Conservation (phyloP, 1,284 basidiomycete genomes). For the Filobasidium uniguttulatum region DNA sequence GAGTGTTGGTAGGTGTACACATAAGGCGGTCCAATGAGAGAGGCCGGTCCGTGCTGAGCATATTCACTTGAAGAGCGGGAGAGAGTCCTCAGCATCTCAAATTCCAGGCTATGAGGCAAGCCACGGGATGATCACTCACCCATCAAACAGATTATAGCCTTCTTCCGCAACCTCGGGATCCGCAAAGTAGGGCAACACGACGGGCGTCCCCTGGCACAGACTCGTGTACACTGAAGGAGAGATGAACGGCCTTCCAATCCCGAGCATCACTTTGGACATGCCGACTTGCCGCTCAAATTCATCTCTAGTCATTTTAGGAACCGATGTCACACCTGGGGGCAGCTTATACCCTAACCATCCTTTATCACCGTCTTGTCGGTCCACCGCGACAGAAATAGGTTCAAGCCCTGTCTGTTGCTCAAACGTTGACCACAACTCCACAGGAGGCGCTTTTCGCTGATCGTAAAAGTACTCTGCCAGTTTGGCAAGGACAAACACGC, state of each 20-base stretch:
- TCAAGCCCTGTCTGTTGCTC: slow-evolving; percentile 16
- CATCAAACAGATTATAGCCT: slow-evolving; percentile 21
- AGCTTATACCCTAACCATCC: slow-evolving; percentile 15
- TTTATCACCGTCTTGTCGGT: not conserved
- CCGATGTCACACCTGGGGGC: slow-evolving; percentile 20
- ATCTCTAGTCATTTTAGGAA: slow-evolving; percentile 18
- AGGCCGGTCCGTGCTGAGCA: slow-evolving; percentile 29
- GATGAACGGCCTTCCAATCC: slow-evolving; percentile 25
- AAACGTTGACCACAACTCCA: slow-evolving; percentile 18
- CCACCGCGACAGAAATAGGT: slow-evolving; percentile 20
- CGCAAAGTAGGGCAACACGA: slow-evolving; percentile 24
- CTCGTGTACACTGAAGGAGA: slow-evolving; percentile 27
- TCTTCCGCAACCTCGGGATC: slow-evolving; percentile 10
- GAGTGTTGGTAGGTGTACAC: slow-evolving; percentile 25
- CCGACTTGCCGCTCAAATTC: slow-evolving; percentile 23
- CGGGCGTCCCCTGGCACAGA: slow-evolving; percentile 29
- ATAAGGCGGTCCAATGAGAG: slow-evolving; percentile 26
- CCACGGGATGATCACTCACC: not conserved
- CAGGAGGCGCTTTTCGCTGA: slow-evolving; percentile 8
- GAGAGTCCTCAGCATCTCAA: not conserved
- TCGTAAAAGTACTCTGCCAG: slow-evolving; percentile 18
- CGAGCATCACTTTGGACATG: slow-evolving; percentile 22
- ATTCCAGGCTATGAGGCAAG: slow-evolving; percentile 4
- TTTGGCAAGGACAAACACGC: slow-evolving; percentile 28
- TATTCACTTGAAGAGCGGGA: not conserved